phyloP scores from a whole-genome alignment of 257 asterid genomes.

The Nicotiana knightiana region DNA sequence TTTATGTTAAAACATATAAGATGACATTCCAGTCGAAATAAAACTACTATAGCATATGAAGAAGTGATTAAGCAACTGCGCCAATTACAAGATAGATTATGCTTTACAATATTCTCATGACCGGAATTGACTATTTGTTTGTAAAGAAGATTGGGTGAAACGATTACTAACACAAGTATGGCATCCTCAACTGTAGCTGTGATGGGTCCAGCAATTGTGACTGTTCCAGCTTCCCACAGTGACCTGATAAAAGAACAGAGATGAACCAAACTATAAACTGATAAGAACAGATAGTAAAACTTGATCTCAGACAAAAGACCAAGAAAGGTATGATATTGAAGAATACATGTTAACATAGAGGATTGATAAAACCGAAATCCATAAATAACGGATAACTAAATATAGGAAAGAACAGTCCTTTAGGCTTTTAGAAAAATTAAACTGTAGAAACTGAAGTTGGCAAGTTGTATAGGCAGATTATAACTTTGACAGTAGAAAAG shows the following conservation, averaged over 20 bases:
- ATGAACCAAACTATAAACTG: not conserved
- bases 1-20: no score
- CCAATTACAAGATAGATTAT: no score
- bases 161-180: conserved; percentile 69
- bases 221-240: conserved; percentile 81
- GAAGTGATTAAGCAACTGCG: no score
- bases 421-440: not conserved
- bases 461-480: not conserved
- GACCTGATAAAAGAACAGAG: conserved; percentile 44
- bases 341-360: not conserved
- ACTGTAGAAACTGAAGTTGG: not conserved
- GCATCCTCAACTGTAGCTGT: conserved; percentile 89
- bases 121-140: not conserved
- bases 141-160: not conserved
- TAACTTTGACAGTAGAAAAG: not conserved
- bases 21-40: no score
- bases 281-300: no score
- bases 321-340: not conserved
- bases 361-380: not conserved
- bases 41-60: no score
- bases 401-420: not conserved
- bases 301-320: no score
- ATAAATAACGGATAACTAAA: not conserved
- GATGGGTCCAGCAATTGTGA: conserved; percentile 86
- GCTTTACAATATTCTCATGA: not conserved